phyloP scores from a whole-genome alignment of 139 green algal genomes.

The Ulvella scutata region DNA sequence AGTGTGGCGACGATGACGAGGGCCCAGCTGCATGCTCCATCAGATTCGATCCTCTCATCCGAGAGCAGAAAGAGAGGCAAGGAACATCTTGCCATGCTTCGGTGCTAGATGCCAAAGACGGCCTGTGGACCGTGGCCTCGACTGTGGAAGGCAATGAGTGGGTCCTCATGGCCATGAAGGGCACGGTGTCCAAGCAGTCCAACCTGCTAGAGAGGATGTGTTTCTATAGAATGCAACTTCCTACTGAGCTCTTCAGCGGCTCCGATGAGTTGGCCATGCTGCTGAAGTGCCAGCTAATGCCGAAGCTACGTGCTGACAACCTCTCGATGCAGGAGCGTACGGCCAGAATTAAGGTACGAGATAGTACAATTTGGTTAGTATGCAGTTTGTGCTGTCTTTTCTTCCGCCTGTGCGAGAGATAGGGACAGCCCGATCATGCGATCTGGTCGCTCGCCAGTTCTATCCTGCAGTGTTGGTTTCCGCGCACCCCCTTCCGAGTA shows the following conservation, averaged over 20 bases:
- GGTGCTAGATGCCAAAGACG: background rate
- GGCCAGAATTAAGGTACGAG: background rate
- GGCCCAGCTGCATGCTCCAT: background rate
- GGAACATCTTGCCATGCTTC: background rate
- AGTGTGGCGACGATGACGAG: no score
- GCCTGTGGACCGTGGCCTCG: background rate
- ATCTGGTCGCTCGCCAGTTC: no score
- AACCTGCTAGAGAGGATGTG: background rate
- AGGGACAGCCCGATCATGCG: background rate
- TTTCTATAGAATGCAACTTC: background rate
- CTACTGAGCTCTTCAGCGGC: background rate
- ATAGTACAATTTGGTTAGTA: background rate
- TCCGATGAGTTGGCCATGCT: background rate
- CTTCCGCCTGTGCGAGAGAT: background rate
- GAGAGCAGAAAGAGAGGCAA: background rate
- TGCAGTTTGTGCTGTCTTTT: background rate
- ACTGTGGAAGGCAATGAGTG: background rate
- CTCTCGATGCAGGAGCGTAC: background rate
- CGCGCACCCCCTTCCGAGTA: no score
- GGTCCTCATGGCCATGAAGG: background rate
- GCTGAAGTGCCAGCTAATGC: background rate
- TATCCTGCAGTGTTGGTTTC: no score
- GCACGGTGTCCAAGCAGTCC: background rate
- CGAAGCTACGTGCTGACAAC: background rate
- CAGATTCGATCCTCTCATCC: background rate